phyloP scores from a whole-genome alignment of 2,329 filamentous ascomycete genomes.

The Colletotrichum gloeosporioides region DNA sequence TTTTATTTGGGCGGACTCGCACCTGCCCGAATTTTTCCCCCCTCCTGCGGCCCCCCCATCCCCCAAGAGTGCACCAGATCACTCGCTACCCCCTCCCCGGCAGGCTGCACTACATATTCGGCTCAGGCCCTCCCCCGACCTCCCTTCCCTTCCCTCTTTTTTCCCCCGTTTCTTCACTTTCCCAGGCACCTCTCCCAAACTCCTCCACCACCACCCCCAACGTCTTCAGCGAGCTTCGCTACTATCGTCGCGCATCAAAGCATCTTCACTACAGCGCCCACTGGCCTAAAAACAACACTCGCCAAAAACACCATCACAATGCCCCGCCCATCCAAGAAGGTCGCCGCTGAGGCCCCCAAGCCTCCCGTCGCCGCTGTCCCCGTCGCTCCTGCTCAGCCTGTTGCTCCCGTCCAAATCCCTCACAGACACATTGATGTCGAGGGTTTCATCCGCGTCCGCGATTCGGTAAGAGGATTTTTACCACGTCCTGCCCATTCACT shows the following conservation, averaged over 20 bases:
- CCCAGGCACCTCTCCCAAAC: slow-evolving; percentile 28
- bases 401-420: slow-evolving; percentile 25
- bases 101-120: slow-evolving; percentile 21
- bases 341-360: slow-evolving; percentile 42
- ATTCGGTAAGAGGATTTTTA: slow-evolving; percentile 69
- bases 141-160: slow-evolving; percentile 28
- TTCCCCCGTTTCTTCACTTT: slow-evolving; percentile 20
- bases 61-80: slow-evolving; percentile 10
- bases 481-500: background rate
- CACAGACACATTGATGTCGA: slow-evolving; percentile 65
- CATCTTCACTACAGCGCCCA: slow-evolving; percentile 16
- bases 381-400: slow-evolving; percentile 38
- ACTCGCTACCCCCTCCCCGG: slow-evolving; percentile 19
- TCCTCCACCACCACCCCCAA: slow-evolving; percentile 28
- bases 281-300: background rate
- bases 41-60: background rate
- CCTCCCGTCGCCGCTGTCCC: slow-evolving; percentile 35
- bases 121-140: slow-evolving; percentile 22
- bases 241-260: slow-evolving; percentile 14
- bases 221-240: slow-evolving; percentile 9
- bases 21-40: slow-evolving; percentile 31
- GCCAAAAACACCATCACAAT: slow-evolving; percentile 35
- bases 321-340: slow-evolving; percentile 53
- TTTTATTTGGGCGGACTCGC: slow-evolving; percentile 26
- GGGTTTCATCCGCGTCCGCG: slow-evolving; percentile 80